Evolutionary conservation across 352 stramenopile genomes (phyloP), one percentile per base, ranked within the genome.

Genomic region (Phytophthora ohioensis): DNA sequence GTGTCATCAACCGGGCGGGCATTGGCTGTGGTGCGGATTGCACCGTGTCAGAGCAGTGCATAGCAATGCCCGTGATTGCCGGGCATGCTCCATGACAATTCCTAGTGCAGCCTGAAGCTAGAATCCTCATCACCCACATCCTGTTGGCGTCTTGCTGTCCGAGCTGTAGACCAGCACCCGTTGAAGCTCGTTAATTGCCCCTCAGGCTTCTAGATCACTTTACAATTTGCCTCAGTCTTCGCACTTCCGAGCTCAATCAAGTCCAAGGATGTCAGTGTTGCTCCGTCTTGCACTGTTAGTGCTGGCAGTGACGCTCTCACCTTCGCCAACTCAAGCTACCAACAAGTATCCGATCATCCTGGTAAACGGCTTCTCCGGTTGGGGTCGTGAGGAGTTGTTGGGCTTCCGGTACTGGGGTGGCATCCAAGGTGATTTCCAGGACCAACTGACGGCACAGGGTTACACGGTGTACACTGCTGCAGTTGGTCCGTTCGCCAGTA

Each of bases 281-380:
- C 43, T 78, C 12, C 59, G 36, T 17, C 53, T 75, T 27, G 47
- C 47, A 8, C 12, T 75, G 27, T 35, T 79, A 15, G 9, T 64
- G 21, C 17, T 79, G 1, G 17, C 13, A 4, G 42, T 56, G 34
- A 21, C 32, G 10, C 30, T 76, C 10, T 59, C 69, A n/a, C 41
- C 52, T 1, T 54, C 32, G 5, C n/a, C 55, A 3, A 65, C 60
- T 27, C 48, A 67, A 38, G 77, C 74, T 17, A 61, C 57, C 39
- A 85, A 89, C 64, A 68, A 73, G 47, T 85, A 84, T 47, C 81
- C 81, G 30, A 79, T 87, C 63, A 70, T 91, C 10, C 63, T 91
- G 10, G 79, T 91, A 10, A 80, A 89, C 51, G 84, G 84, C 3
- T 80, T 91, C 36, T 67, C 55, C 31, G 84, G 78, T 46, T 89